Evolutionary conservation across 331 rosid species (phyloP).

Genomic region (Spiraea crenata): DNA sequence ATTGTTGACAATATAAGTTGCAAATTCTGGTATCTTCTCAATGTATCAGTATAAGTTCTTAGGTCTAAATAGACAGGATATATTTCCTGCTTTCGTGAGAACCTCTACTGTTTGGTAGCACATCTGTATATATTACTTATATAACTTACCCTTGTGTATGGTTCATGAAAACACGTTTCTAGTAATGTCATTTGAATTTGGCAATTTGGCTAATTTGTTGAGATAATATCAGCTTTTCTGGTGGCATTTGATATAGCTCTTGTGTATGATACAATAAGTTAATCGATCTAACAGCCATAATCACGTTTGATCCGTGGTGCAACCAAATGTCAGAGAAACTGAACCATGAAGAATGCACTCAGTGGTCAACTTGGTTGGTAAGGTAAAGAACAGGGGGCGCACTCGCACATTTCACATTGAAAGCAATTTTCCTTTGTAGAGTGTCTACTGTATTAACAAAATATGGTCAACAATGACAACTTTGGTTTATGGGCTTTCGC

Average conservation of each 20-base stretch:
- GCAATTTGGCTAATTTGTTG: too few species aligned
- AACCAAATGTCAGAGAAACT: background rate
- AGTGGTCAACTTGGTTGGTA: background rate
- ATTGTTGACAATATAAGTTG: constrained; percentile 7
- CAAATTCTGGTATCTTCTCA: constrained; percentile 10
- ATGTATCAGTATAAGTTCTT: background rate
- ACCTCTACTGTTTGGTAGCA: too few species aligned
- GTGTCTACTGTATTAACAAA: too few species aligned
- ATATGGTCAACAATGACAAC: too few species aligned
- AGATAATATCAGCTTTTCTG: too few species aligned
- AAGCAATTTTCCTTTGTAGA: background rate
- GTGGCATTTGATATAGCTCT: too few species aligned
- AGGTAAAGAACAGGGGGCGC: constrained; percentile 15
- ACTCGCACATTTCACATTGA: background rate
- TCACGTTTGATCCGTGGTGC: too few species aligned
- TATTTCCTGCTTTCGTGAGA: background rate
- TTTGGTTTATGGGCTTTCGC: too few species aligned
- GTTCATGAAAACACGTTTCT: background rate
- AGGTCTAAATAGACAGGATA: background rate
- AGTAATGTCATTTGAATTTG: too few species aligned
- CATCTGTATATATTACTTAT: too few species aligned
- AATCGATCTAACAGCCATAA: too few species aligned
- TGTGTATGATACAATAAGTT: background rate
- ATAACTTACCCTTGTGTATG: background rate
- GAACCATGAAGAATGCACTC: background rate